phyloP scores from a whole-genome alignment of 352 stramenopile genomes.

The Phytopythium helicoides region DNA sequence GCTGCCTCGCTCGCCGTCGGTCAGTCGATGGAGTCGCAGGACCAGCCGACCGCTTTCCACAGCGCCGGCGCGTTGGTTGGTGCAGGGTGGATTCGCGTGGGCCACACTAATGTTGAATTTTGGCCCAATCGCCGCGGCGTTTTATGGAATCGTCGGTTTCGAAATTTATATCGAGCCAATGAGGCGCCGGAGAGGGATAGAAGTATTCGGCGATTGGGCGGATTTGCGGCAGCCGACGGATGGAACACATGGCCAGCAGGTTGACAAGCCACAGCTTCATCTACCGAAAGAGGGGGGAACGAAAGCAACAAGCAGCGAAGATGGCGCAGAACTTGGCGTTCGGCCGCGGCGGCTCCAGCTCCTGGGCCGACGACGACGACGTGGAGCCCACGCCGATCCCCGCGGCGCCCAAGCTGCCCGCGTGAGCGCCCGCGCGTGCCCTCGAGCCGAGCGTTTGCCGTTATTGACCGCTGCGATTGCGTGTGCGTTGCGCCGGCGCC shows the following conservation, averaged over 20 bases:
- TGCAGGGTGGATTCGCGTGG: slow-evolving; percentile 14
- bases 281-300: background rate
- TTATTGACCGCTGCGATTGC: too few relatives aligned
- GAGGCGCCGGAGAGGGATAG: too few relatives aligned
- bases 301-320: slow-evolving; percentile 5
- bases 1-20: slow-evolving; percentile 9
- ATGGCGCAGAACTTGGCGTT: slow-evolving; percentile 69
- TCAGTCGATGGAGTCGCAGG: slow-evolving; percentile 3
- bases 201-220: too few relatives aligned
- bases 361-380: slow-evolving; percentile 83
- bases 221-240: too few relatives aligned
- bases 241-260: too few relatives aligned
- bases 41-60: background rate
- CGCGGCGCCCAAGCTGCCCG: slow-evolving; percentile 33
- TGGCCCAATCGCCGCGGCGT: background rate
- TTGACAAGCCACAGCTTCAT: too few relatives aligned
- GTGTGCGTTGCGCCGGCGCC: too few relatives aligned
- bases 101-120: background rate
- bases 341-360: slow-evolving; percentile 44
- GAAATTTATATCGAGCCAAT: too few relatives aligned
- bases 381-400: slow-evolving; percentile 49
- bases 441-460: too few relatives aligned
- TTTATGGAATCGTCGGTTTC: too few relatives aligned
- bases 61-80: slow-evolving; percentile 30
- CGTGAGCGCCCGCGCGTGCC: slow-evolving; percentile 35